Percentiles rank a stretch among this genome's conserved stretches.
phyloP scores from a whole-genome alignment of 164 flowering plant species.

The Amborella trichopoda region DNA sequence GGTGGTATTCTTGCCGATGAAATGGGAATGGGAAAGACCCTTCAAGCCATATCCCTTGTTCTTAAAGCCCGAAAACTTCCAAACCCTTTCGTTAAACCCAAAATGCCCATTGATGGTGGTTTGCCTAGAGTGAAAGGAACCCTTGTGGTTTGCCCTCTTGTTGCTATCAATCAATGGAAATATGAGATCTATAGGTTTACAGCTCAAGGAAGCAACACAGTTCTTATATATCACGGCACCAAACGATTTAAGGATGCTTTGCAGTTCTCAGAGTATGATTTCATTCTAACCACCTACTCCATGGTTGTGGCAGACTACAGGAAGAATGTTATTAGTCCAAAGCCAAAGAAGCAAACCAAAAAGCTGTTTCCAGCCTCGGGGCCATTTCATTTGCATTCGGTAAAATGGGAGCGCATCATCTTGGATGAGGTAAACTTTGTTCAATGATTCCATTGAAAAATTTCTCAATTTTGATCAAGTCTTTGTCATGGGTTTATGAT shows the following conservation, averaged over 20 bases:
- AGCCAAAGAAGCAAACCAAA: too few relatives aligned
- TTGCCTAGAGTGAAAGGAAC: conserved; percentile 32
- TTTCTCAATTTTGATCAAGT: too few relatives aligned
- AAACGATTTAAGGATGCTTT: conserved; percentile 33
- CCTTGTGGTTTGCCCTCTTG: conserved; percentile 85
- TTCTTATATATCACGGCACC: conserved; percentile 75
- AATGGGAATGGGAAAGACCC: conserved; percentile 99
- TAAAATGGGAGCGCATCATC: conserved; percentile 78
- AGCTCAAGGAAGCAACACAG: conserved; percentile 50
- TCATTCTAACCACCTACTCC: conserved; percentile 82
- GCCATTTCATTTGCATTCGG: conserved; percentile 52
- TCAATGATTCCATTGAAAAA: too few relatives aligned
- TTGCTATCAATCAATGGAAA: conserved; percentile 81
- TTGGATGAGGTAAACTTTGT: conserved; percentile 73
- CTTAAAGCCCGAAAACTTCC: conserved; percentile 53
- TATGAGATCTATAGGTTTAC: conserved; percentile 68
- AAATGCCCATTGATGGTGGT: too few relatives aligned
- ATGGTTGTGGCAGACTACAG: conserved; percentile 68
- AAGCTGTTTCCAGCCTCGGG: too few relatives aligned
- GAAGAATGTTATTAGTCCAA: conserved; percentile 62
- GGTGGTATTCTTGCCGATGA: conserved; percentile 99
- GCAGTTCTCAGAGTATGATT: conserved; percentile 58
- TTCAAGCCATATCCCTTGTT: conserved; percentile 93
- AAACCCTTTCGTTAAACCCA: not conserved
- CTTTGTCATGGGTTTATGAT: too few relatives aligned